phyloP scores from a whole-genome alignment of 2,329 filamentous ascomycete species.

The Purpureocillium takamizusanense region DNA sequence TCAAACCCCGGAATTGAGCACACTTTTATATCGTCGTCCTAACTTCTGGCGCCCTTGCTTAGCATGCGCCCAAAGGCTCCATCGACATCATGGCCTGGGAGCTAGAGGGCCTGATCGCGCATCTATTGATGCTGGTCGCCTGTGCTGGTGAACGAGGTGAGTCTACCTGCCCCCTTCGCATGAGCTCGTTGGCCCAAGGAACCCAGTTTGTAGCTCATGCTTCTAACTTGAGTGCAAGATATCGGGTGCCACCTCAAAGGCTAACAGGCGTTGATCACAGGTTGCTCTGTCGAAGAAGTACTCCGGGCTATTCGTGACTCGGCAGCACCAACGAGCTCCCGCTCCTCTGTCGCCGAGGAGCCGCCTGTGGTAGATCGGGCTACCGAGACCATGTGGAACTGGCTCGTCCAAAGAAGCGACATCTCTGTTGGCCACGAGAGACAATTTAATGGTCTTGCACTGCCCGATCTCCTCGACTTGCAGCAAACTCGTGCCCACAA shows the following conservation, averaged over 20 bases:
- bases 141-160: constrained; percentile 28
- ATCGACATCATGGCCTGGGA: constrained; percentile 23
- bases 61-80: constrained; percentile 15
- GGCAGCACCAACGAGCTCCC: constrained; percentile 9
- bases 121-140: constrained; percentile 25
- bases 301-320: constrained; percentile 21
- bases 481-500: constrained; percentile 2
- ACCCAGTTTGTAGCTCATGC: too few relatives aligned
- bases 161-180: constrained; percentile 11
- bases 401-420: constrained; percentile 23
- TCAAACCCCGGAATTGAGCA: constrained; percentile 7
- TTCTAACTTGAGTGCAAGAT: too few relatives aligned
- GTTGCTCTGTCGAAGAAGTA: constrained; percentile 21
- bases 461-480: constrained; percentile 19
- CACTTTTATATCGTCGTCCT: constrained; percentile 5
- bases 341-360: constrained; percentile 4
- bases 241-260: too few relatives aligned
- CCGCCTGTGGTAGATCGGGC: constrained; percentile 16
- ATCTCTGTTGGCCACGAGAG: constrained; percentile 24
- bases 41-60: neutral
- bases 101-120: constrained; percentile 27
- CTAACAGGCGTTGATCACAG: constrained; percentile 9
- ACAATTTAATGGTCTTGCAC: constrained; percentile 28
- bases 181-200: too few relatives aligned
- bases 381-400: constrained; percentile 24